Conservation (phyloP, 768 basidiomycete genomes). For the Hericium alpestre region DNA sequence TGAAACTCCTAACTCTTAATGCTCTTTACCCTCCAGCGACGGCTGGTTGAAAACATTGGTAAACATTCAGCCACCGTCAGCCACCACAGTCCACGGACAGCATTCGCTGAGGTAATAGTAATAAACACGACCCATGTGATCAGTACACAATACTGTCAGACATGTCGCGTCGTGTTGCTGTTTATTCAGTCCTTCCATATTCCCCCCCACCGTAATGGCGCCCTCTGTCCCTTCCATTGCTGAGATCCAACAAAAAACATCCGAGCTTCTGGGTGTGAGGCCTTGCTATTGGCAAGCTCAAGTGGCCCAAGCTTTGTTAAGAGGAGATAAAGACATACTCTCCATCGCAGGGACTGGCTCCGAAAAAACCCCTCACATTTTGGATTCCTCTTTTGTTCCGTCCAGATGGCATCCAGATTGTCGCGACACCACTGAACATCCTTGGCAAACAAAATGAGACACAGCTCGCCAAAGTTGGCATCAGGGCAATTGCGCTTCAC, state of each 20-base stretch:
- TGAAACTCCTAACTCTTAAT: too few relatives aligned
- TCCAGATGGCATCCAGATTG: neutral
- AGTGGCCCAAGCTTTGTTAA: neutral
- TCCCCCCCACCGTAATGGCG: too few relatives aligned
- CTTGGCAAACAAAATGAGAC: slow-evolving; percentile 6
- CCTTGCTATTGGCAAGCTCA: neutral
- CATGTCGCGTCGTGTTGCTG: too few relatives aligned
- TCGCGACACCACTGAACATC: neutral
- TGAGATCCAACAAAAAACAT: neutral
- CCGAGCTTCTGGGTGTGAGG: neutral
- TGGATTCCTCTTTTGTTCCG: neutral
- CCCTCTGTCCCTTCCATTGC: too few relatives aligned
- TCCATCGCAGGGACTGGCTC: neutral
- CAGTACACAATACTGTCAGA: too few relatives aligned
- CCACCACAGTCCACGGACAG: too few relatives aligned
- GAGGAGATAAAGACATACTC: neutral
- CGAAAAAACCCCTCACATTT: neutral
- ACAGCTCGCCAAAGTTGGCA: neutral
- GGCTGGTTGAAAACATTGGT: too few relatives aligned
- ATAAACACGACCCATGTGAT: too few relatives aligned
- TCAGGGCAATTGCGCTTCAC: slow-evolving; percentile 1
- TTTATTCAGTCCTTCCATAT: too few relatives aligned
- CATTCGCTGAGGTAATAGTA: neutral
- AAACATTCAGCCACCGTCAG: too few relatives aligned
- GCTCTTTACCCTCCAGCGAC: too few relatives aligned